These are phyloP conservation scores for Globisporangium nunn DNA, from an alignment of 352 stramenopile species.

Conservation along the genomic window DNA sequence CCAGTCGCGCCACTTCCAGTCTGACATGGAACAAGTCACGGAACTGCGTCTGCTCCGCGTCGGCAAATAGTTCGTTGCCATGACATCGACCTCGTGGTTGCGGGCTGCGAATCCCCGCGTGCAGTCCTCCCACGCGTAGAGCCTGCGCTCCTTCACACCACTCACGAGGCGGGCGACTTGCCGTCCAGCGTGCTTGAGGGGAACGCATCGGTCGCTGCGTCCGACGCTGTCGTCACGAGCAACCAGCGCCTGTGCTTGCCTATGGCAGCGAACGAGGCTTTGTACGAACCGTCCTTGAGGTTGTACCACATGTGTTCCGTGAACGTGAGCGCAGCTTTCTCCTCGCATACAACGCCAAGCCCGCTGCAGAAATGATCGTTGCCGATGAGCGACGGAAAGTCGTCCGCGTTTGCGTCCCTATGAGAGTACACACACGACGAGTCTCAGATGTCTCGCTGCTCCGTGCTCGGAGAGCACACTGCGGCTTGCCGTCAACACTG, in stretches of 20 bases:
- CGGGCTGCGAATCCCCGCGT: conserved; percentile 15
- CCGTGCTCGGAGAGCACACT: background rate
- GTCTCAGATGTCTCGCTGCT: conserved; percentile 7
- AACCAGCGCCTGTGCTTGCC: conserved; percentile 24
- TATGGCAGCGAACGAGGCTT: conserved; percentile 23
- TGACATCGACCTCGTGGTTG: conserved; percentile 18
- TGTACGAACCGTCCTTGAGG: conserved; percentile 22
- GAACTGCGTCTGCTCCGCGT: conserved; percentile 2
- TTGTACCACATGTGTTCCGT: conserved; percentile 32
- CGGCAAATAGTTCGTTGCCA: conserved; percentile 15
- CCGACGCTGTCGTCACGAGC: conserved; percentile 20
- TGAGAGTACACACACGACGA: conserved; percentile 7
- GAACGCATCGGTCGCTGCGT: conserved; percentile 21
- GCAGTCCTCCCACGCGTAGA: conserved; percentile 19
- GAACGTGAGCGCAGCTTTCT: conserved; percentile 21
- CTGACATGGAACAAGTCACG: background rate
- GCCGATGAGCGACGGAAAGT: conserved; percentile 29
- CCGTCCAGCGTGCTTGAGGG: conserved; percentile 20
- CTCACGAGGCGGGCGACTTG: conserved; percentile 15
- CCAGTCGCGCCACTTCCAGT: background rate
- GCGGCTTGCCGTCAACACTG: conserved; percentile 8
- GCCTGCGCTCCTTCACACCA: conserved; percentile 20
- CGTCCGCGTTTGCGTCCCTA: conserved; percentile 11
- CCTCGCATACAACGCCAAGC: conserved; percentile 16
- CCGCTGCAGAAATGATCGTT: conserved; percentile 36